phyloP scores from a whole-genome alignment of 177 flowering plant species.

The Tripterygium wilfordii region DNA sequence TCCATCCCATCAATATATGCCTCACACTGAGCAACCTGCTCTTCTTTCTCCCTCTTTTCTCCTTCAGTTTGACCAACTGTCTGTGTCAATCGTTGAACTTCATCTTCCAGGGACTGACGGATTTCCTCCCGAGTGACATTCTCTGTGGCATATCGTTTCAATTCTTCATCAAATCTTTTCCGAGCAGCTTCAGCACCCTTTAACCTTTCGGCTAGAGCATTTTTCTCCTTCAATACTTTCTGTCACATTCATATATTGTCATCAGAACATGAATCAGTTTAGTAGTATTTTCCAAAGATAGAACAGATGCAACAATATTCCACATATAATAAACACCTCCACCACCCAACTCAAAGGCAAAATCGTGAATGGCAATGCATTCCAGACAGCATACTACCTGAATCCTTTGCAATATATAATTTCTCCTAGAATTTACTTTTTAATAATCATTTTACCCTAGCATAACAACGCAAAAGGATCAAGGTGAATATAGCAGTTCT shows the following conservation, averaged over 20 bases:
- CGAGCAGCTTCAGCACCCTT: conserved; percentile 85
- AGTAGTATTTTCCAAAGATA: too few species aligned
- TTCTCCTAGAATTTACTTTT: too few species aligned
- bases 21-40: conserved; percentile 92
- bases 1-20: conserved; percentile 93
- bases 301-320: too few species aligned
- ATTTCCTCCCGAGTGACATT: conserved; percentile 80
- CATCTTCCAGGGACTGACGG: conserved; percentile 90
- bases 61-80: conserved; percentile 95
- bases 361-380: too few species aligned
- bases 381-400: too few species aligned
- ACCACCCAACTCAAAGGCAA: too few species aligned
- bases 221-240: conserved; percentile 95
- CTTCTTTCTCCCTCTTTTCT: conserved; percentile 93
- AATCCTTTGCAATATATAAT: too few species aligned
- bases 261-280: neutral
- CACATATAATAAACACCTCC: neutral
- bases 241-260: conserved; percentile 26
- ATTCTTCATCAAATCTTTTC: conserved; percentile 89
- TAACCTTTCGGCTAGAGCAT: conserved; percentile 88
- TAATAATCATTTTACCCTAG: too few species aligned
- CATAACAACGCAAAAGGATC: neutral
- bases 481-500: neutral
- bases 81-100: conserved; percentile 77
- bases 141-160: conserved; percentile 87